Conservation (phyloP, 1,284 basidiomycete species). For the Cryptococcus sp. region DNA sequence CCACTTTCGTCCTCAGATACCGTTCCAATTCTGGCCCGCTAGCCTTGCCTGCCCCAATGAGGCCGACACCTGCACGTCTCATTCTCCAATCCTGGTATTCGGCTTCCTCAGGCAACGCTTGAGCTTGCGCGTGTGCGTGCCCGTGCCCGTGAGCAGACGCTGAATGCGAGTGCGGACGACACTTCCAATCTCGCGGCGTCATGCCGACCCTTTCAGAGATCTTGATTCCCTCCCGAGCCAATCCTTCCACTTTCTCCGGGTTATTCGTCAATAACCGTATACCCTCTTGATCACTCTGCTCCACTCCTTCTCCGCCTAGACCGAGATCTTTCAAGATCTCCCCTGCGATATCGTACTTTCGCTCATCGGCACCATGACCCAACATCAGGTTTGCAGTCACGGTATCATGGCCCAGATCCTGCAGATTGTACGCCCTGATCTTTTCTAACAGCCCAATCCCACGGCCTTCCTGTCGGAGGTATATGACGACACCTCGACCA, state of each 20-base stretch:
- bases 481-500: constrained; percentile 91
- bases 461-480: constrained; percentile 97
- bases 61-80: constrained; percentile 69
- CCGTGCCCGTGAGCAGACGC: constrained; percentile 6
- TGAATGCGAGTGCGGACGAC: constrained; percentile 16
- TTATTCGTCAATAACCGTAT: constrained; percentile 93
- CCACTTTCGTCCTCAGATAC: constrained; percentile 92
- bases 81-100: constrained; percentile 56
- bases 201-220: constrained; percentile 87
- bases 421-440: constrained; percentile 95
- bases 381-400: constrained; percentile 95
- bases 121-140: constrained; percentile 9
- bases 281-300: constrained; percentile 59
- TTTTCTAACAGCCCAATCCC: constrained; percentile 96
- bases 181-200: constrained; percentile 88
- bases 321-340: constrained; percentile 89
- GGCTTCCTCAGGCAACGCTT: constrained; percentile 33
- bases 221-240: constrained; percentile 78
- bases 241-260: constrained; percentile 90
- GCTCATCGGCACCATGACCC: constrained; percentile 90
- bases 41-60: constrained; percentile 79
- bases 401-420: constrained; percentile 97
- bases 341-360: constrained; percentile 87
- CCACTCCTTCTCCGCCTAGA: constrained; percentile 59
- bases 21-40: constrained; percentile 88